Conservation (phyloP, 768 basidiomycete genomes). For the Trametes gibbosa region DNA sequence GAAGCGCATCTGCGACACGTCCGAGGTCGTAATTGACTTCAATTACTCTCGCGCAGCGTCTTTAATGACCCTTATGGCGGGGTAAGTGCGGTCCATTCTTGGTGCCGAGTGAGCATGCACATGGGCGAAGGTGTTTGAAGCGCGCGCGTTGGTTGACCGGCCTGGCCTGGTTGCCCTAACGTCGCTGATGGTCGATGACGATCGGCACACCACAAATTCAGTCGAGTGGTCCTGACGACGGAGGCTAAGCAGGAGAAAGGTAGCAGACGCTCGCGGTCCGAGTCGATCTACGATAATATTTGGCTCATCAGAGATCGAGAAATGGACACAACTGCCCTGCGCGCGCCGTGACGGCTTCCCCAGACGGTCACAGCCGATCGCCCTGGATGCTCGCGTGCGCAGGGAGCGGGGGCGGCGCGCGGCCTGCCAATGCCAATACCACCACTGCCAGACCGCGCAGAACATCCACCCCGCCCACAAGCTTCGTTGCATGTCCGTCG, state of each 20-base stretch:
- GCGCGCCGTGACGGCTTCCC: slow-evolving; percentile 1
- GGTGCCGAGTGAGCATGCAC: slow-evolving; percentile 5
- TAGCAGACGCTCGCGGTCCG: background rate
- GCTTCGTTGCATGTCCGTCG: background rate
- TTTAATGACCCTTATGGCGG: slow-evolving; percentile 3
- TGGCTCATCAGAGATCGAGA: slow-evolving; percentile 14
- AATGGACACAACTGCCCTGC: slow-evolving; percentile 9
- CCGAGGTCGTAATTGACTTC: slow-evolving; percentile 3
- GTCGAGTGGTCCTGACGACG: slow-evolving; percentile 17
- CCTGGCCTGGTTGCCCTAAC: slow-evolving; percentile 19
- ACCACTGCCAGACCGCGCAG: background rate
- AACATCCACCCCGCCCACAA: background rate
- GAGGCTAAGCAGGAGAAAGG: background rate
- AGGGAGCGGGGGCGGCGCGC: background rate
- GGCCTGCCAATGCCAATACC: background rate
- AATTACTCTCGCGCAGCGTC: background rate
- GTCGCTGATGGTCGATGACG: slow-evolving; percentile 19
- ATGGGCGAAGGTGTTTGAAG: slow-evolving; percentile 7
- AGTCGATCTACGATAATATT: slow-evolving; percentile 1
- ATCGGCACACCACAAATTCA: slow-evolving; percentile 20
- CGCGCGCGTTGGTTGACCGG: slow-evolving; percentile 11
- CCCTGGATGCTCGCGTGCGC: background rate
- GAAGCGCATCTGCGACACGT: background rate
- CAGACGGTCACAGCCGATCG: slow-evolving; percentile 4
- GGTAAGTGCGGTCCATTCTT: slow-evolving; percentile 7